Evolutionary conservation across 2,329 filamentous ascomycete genomes (phyloP).

Genomic region (Diaporthe sp.): DNA sequence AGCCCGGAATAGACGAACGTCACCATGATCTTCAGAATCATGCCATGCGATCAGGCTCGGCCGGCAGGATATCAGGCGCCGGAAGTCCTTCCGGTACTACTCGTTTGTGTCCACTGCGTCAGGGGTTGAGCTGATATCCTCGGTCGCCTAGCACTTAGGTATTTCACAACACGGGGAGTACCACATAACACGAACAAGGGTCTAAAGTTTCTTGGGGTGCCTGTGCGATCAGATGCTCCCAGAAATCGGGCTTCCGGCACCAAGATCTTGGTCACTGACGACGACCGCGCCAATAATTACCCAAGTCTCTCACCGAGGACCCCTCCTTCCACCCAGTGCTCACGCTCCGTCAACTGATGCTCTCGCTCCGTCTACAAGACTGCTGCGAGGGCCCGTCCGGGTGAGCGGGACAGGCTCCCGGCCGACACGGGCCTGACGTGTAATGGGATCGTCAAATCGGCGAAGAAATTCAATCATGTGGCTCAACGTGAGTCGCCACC

Average conservation of each 20-base stretch:
- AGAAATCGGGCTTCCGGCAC: conserved; percentile 3
- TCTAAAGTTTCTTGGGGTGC: neutral
- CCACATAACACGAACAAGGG: conserved; percentile 17
- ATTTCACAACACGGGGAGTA: neutral
- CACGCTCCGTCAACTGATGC: conserved; percentile 3
- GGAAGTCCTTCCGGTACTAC: conserved; percentile 2
- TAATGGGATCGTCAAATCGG: conserved; percentile 17
- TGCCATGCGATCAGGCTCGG: conserved; percentile 21
- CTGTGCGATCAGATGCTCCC: conserved; percentile 1
- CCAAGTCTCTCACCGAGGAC: conserved; percentile 23
- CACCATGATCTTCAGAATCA: conserved; percentile 13
- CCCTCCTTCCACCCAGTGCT: neutral
- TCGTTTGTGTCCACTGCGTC: neutral
- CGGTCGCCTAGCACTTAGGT: neutral
- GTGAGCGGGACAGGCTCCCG: neutral
- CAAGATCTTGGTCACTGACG: conserved; percentile 3
- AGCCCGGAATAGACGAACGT: conserved; percentile 56
- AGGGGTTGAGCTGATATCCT: conserved; percentile 2
- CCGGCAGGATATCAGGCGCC: conserved; percentile 9
- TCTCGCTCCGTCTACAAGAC: neutral
- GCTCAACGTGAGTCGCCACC: conserved; percentile 19
- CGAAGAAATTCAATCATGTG: conserved; percentile 28
- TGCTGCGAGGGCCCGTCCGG: neutral
- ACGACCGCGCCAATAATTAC: conserved; percentile 24
- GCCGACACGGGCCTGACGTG: conserved; percentile 21